Base-by-base conservation (phyloP, 1,284 basidiomycete genomes). In the Irpex sp. region DNA sequence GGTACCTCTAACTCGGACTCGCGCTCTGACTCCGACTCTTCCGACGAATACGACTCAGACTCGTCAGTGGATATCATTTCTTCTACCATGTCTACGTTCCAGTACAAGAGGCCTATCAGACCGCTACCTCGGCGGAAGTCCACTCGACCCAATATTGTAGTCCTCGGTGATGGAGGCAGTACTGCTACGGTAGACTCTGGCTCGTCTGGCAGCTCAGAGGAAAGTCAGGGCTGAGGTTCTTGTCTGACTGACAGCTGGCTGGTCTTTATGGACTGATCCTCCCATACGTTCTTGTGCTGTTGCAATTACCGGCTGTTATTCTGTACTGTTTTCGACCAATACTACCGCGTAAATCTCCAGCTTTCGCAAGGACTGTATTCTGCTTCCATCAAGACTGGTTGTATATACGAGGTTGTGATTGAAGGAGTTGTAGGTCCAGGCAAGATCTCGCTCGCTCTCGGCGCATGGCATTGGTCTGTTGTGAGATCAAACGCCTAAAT, bases 111-210 rank as follows among this genome's bases (percentile, higher is more conserved):
- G 36, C 69, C 69, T 2, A 71, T 68, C 33, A 69, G 66, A 51
- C 71, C 72, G 7, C 67, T 75, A 13, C 74, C 74, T 2, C 67
- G 62, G 21, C 70, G 72, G 19, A 65, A 60, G 47, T 56, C 47
- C 15, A 63, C 67, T 26, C 59, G 63, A 33, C 70, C 72, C n/a
- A 61, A 58, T 19, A 72, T 74, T 26, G 69, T 71, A 21, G 66
- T 69, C 4, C 63, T 74, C 1, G 66, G 61, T 17, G 68, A 67
- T 49, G 60, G 60, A 15, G 60, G 54, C 46, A 43, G 33, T 43
- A 33, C 57, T 17, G 19, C 37, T 55, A 64, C 39, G 46, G 33
- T 54, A 54, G 65, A 65, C 54, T 11, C 58, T 31, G 35, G 62
- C 39, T 65, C 63, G 37, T 47, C 61, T 33, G 56, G 55, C 11